Conservation (phyloP, 805 yeast species). For the Blastobotrys robertii region DNA sequence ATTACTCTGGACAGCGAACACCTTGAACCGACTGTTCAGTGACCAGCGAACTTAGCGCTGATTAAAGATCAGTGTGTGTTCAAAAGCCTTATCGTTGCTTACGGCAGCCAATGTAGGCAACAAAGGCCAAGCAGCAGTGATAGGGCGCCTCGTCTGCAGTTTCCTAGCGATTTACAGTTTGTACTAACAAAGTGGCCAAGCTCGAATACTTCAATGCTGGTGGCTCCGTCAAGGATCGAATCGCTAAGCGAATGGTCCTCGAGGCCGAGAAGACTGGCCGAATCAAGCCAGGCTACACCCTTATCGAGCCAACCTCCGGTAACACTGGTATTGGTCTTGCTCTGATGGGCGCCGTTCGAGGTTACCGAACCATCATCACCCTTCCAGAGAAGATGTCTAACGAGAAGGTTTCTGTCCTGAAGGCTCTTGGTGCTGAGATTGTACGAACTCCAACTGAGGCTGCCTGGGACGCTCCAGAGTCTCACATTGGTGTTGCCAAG, state of each 20-base stretch:
- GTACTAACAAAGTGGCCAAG: constrained; percentile 47
- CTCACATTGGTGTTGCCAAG: constrained; percentile 81
- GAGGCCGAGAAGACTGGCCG: constrained; percentile 71
- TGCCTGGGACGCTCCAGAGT: constrained; percentile 87
- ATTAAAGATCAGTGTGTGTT: too few species aligned
- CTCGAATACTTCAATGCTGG: constrained; percentile 81
- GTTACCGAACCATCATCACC: constrained; percentile 79
- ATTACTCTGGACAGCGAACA: too few species aligned
- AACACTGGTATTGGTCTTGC: constrained; percentile 90
- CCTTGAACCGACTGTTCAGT: too few species aligned
- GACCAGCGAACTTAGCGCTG: too few species aligned
- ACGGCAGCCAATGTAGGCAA: too few species aligned
- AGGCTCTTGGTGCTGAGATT: constrained; percentile 85
- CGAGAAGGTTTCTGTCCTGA: constrained; percentile 78
- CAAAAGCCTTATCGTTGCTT: too few species aligned
- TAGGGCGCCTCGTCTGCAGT: too few species aligned
- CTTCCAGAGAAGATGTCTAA: constrained; percentile 89
- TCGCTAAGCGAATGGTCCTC: constrained; percentile 77
- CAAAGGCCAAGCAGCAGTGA: too few species aligned
- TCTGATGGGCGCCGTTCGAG: constrained; percentile 75
- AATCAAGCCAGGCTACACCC: constrained; percentile 75
- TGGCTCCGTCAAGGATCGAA: constrained; percentile 83
- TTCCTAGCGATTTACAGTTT: neutral
- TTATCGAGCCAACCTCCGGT: constrained; percentile 86
- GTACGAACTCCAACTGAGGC: constrained; percentile 89